Evolutionary conservation across 495 filamentous ascomycete genomes (phyloP), one percentile per base, ranked within the genome.

Genomic region (Penicillium subrubescens): DNA sequence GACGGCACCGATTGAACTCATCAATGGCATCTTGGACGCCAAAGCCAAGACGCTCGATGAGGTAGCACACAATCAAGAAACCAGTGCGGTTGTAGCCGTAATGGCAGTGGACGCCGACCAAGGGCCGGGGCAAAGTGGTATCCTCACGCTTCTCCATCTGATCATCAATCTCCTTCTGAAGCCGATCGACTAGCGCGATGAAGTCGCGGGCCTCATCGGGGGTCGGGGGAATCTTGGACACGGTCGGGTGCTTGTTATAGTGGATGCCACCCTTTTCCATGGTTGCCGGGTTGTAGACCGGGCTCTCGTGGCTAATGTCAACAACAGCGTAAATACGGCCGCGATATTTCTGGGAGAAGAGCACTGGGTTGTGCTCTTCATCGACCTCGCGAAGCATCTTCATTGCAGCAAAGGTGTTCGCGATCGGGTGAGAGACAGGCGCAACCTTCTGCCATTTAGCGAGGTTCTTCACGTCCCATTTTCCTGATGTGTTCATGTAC

Each of bases 391-490:
- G 87, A 5, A 96, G 83, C 57, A 92, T 96, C 77, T 97, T 97
- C 79, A 97, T 88, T 5, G 91, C 92, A 2, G 89, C 86, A 73
- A 97, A 96, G 17, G 90, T 81, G 33, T 88, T 86, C 14, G 75
- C 81, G 52, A 98, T 94, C 7, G 89, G 87, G 25, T 84, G 82
- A 1, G 92, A 95, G 23, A 97, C 91, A 2, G 93, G 89, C 10
- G 77, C 74, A 0, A 96, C 89, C 33, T 86, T 85, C 67, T 90
- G 83, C 94, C 94, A 98, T 68, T 97, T 97, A 60, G 83, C 88
- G 14, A 97, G 86, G 74, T 98, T 98, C 81, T 98, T 97, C 62
- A 98, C 92, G 72, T 97, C 94, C 94, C 94, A 97, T 79, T 98
- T 98, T 14, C 94, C 93, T 60, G 91, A 91, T 3, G 88, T 91